Evolutionary conservation across 345 rosid genomes (phyloP), one percentile per base, ranked within the genome.

Genomic region (Draba incana): DNA sequence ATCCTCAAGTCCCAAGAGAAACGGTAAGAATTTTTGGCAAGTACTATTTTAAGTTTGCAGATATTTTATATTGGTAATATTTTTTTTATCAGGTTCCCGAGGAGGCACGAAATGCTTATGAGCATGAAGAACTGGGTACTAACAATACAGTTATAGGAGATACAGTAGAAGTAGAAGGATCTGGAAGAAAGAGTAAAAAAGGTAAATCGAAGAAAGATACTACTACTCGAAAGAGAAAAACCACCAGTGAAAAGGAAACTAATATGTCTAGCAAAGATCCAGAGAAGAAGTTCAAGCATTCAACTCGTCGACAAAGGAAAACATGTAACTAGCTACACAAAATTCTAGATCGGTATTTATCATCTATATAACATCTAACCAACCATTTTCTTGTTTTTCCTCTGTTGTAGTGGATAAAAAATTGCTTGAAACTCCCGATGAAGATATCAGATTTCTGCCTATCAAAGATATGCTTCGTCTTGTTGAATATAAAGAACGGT

Each of bases 371-470:
- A 4, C 31, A 6, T 31, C 37, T 31, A 7, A 31, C 37, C 37
- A 31, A 31, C 37, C 6, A 6, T 31, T 31, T 31, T 28, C 66
- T 28, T 9, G 41, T 58, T 73, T 20, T 53, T 61, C 24, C 6
- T 15, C 7, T 69, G 14, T 63, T 53, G 23, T 73, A 84, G 92
- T 84, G 85, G 83, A 82, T 15, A 77, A 84, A 65, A 78, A 73
- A 48, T 82, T 94, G 78, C 90, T 91, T 77, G 77, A 83, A 62
- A 82, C 81, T 25, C 96, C 96, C 0, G 96, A 91, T 75, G 82
- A 86, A 3, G 95, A 88, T 31, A 78, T 87, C 75, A 82, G 24
- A 69, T 80, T 37, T 51, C 77, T 91, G 79, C 85, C 83, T 58
- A 61, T 90, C 57, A 85, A 58, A 71, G 96, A 94, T 79, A 78